Conservation (phyloP, 495 filamentous ascomycete genomes). For the Pyronema domesticum region DNA sequence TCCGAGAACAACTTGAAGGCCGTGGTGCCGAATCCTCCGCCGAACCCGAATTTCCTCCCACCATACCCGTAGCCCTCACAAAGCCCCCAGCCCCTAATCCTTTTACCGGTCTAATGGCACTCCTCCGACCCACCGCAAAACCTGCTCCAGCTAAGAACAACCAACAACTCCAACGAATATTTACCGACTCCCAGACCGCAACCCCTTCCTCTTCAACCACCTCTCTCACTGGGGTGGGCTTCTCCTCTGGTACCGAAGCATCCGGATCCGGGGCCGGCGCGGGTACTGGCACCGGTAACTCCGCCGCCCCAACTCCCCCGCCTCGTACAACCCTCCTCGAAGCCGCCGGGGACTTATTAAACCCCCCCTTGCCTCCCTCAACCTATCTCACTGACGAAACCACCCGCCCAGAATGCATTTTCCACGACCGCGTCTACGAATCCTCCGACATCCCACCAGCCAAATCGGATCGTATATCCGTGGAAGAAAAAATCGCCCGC, state of each 20-base stretch:
- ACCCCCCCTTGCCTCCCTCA: constrained; percentile 65
- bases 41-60: neutral
- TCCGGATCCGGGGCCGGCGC: too few relatives aligned
- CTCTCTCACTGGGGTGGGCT: too few relatives aligned
- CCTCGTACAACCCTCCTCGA: constrained; percentile 88
- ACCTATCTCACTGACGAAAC: constrained; percentile 69
- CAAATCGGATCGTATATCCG: constrained; percentile 47
- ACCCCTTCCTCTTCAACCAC: too few relatives aligned
- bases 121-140: constrained; percentile 32
- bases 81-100: constrained; percentile 26
- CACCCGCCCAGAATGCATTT: constrained; percentile 76
- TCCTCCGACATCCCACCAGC: constrained; percentile 73
- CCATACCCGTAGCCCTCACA: constrained; percentile 17
- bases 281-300: too few relatives aligned
- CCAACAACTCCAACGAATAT: too few relatives aligned
- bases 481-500: constrained; percentile 93
- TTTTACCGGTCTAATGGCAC: constrained; percentile 43
- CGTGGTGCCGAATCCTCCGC: too few relatives aligned
- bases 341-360: constrained; percentile 77
- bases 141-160: too few relatives aligned
- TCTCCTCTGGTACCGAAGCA: too few relatives aligned
- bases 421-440: constrained; percentile 91
- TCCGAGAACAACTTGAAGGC: neutral
- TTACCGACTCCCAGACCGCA: too few relatives aligned
- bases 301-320: constrained; percentile 33